Base-by-base conservation (phyloP, 345 rosid species). In the Hypericum perforatum region DNA sequence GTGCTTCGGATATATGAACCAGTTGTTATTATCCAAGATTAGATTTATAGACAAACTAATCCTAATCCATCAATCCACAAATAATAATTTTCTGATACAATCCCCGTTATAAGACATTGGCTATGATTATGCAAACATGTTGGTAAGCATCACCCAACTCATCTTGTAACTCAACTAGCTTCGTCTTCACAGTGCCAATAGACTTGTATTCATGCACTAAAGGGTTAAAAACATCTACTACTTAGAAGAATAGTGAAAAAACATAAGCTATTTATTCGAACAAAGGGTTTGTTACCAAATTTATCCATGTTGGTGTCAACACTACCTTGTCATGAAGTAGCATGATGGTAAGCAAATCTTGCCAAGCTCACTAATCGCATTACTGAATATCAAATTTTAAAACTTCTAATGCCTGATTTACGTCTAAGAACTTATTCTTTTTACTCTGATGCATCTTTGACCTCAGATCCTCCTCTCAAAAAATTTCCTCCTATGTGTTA, bases 1-100 rank as follows among this genome's bases (percentile, higher is more conserved):
- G 83, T 54, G 90, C 98, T 72, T 92, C 98, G 43, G 98, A 92
- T 64, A 85, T 73, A 70, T 88, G 98, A 68, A 92, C 96, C 98
- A 87, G 82, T 75, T 46, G 55, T 60, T 39, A 54, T 52, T 43
- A 69, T 49, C 3, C 13, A 5, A 54, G 13, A 62, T 64, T 47
- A 40, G 43, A 41, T 14, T 13, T 13, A 29, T 10, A 41, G 44
- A 71, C 40, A 52, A 52, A 29, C 50, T 22, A 22, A 45, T 39
- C 53, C 16, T 45, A 40, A 9, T n/a, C 22, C 32, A 45, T 1
- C 9, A 14, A 15, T 12, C 5, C 3, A 47, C n/a, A n/a, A n/a
- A n/a, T n/a, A n/a, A n/a, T n/a, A n/a, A n/a, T n/a, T n/a, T n/a
- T n/a, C n/a, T n/a, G n/a, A n/a, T n/a, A n/a, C n/a, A n/a, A n/a